A percentile compares a stretch with the other conserved stretches of the same genome.
Conservation (phyloP, 2,329 filamentous ascomycete species). For the Curvularia hawaiiensis region DNA sequence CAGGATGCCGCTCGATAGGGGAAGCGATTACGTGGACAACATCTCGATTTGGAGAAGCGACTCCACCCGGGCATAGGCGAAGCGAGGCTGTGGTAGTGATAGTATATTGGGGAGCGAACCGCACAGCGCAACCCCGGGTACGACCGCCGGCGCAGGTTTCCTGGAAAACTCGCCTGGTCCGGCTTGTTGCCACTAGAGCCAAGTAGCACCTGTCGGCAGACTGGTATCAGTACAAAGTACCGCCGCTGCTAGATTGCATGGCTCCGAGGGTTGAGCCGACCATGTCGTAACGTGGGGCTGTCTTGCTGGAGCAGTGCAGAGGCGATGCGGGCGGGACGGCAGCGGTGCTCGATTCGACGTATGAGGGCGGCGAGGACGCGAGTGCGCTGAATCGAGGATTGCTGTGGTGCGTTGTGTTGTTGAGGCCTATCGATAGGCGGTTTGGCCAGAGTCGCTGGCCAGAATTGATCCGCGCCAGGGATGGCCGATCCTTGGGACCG, state of each 20-base stretch:
- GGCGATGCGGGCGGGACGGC: background rate
- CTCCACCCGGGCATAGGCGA: conserved; percentile 10
- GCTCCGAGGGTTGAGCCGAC: conserved; percentile 2
- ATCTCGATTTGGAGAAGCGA: conserved; percentile 6
- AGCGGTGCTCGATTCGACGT: background rate
- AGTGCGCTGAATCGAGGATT: background rate
- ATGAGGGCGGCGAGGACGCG: background rate
- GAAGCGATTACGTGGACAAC: conserved; percentile 16
- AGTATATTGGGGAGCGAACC: background rate
- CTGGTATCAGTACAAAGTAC: background rate
- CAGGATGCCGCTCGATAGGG: conserved; percentile 12
- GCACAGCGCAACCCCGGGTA: background rate
- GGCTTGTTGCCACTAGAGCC: background rate
- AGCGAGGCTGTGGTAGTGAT: conserved; percentile 1
- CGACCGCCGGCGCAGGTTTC: background rate
- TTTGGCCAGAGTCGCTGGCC: conserved; percentile 15
- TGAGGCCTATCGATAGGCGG: conserved; percentile 26
- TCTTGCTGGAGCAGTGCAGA: background rate
- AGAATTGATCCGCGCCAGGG: conserved; percentile 34
- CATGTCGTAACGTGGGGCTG: conserved; percentile 4
- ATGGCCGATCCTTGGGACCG: conserved; percentile 9
- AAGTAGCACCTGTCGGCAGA: background rate
- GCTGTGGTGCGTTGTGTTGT: background rate
- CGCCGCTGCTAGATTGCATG: background rate
- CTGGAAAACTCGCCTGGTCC: background rate